Evolutionary conservation across 2,329 filamentous ascomycete species (phyloP).

Genomic region (Stylonectria norvegica): DNA sequence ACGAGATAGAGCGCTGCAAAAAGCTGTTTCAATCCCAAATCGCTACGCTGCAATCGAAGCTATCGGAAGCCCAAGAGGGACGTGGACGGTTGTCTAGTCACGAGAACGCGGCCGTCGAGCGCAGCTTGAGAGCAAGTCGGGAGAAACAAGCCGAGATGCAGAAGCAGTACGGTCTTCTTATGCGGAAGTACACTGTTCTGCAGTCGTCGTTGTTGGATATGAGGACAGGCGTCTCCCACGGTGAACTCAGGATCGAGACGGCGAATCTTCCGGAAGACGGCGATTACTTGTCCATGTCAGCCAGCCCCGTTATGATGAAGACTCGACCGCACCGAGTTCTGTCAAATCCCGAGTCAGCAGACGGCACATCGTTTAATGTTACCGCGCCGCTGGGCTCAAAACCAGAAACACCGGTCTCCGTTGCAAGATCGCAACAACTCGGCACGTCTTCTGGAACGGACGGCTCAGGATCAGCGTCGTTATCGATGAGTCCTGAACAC

Average conservation of each 20-base stretch:
- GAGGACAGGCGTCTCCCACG: constrained; percentile 32
- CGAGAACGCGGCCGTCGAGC: constrained; percentile 39
- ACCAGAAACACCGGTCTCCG: constrained; percentile 25
- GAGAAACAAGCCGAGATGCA: constrained; percentile 53
- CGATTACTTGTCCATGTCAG: constrained; percentile 37
- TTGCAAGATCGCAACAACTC: constrained; percentile 33
- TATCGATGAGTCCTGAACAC: constrained; percentile 36
- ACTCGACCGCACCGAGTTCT: constrained; percentile 39
- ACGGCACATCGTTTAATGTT: constrained; percentile 41
- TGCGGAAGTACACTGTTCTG: constrained; percentile 50
- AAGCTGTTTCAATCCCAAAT: constrained; percentile 49
- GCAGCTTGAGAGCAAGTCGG: constrained; percentile 38
- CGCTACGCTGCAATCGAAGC: constrained; percentile 42
- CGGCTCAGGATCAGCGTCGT: constrained; percentile 22
- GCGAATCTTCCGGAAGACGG: constrained; percentile 26
- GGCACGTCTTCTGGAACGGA: constrained; percentile 38
- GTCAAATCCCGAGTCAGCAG: constrained; percentile 44
- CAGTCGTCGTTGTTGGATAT: constrained; percentile 50
- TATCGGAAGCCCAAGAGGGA: constrained; percentile 38
- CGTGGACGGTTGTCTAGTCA: constrained; percentile 23
- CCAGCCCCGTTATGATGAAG: constrained; percentile 38
- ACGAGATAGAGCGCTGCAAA: constrained; percentile 43
- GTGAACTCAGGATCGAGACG: constrained; percentile 21
- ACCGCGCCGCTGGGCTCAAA: constrained; percentile 41
- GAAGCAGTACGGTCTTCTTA: constrained; percentile 48